Evolutionary conservation across 1,284 basidiomycete genomes (phyloP).

Genomic region (Cryptococcus floricola): DNA sequence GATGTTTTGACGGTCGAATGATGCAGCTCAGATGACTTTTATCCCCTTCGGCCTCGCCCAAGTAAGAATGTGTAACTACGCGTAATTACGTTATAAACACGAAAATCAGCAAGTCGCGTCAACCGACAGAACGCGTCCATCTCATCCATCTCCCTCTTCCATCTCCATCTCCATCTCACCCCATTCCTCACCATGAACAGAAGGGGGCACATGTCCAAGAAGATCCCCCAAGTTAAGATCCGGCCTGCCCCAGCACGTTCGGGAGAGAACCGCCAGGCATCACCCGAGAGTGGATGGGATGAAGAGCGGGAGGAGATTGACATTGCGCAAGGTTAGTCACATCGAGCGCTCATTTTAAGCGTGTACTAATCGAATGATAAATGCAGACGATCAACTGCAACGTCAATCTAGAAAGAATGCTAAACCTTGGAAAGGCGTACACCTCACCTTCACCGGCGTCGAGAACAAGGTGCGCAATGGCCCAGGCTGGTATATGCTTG

Average conservation of each 20-base stretch:
- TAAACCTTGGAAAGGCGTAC: conserved; percentile 35
- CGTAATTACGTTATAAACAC: no score
- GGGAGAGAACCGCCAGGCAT: no score
- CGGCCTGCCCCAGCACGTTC: conserved; percentile 31
- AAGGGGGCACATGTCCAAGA: conserved; percentile 40
- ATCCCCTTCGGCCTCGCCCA: not conserved
- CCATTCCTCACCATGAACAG: conserved; percentile 18
- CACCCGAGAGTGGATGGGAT: no score
- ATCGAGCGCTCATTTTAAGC: no score
- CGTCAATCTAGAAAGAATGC: conserved; percentile 13
- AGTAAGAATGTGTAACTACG: not conserved
- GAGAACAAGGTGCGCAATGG: conserved; percentile 35
- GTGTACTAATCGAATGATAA: no score
- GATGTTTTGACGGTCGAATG: not conserved
- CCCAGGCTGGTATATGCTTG: not conserved
- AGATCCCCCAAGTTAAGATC: conserved; percentile 45
- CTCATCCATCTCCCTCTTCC: not conserved
- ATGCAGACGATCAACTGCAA: conserved; percentile 26
- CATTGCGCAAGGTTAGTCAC: conserved; percentile 15
- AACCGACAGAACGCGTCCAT: conserved; percentile 1
- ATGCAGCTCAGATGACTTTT: no score
- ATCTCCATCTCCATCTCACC: not conserved
- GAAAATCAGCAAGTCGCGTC: not conserved
- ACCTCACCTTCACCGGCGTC: conserved; percentile 43
- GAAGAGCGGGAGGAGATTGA: no score